These are phyloP conservation scores for Penicillium brasilianum DNA, from an alignment of 2,329 filamentous ascomycete species.

Conservation along the genomic window DNA sequence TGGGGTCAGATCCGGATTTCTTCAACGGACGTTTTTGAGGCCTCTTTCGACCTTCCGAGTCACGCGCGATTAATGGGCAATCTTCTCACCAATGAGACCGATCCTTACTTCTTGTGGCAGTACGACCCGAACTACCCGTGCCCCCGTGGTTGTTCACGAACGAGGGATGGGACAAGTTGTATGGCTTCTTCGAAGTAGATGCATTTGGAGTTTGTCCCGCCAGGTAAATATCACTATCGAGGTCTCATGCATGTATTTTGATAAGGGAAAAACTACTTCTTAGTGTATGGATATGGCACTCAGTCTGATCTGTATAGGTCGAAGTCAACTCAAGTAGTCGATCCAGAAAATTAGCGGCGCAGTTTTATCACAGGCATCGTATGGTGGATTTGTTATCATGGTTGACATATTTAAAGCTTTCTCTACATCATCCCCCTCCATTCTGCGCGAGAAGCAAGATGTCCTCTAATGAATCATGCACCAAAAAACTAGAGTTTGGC, in stretches of 20 bases:
- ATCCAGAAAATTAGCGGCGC: background rate
- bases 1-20: background rate
- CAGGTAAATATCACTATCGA: background rate
- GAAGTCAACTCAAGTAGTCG: background rate
- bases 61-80: constrained; percentile 50
- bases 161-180: background rate
- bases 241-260: background rate
- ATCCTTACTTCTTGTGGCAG: constrained; percentile 61
- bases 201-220: background rate
- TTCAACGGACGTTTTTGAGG: constrained; percentile 52
- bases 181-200: background rate
- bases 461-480: background rate
- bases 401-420: background rate
- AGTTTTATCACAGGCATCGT: background rate
- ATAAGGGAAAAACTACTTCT: too few relatives aligned
- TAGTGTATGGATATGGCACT: background rate
- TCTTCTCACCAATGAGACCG: constrained; percentile 59
- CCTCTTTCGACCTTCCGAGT: constrained; percentile 40
- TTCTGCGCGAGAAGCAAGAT: background rate
- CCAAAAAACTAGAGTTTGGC: background rate
- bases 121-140: constrained; percentile 47
- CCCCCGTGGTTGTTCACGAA: constrained; percentile 40
- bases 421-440: background rate
- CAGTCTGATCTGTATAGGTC: background rate
- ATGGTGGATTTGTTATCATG: background rate